Conservation (phyloP, 2,329 filamentous ascomycete species). For the Aspergillus intermedius region DNA sequence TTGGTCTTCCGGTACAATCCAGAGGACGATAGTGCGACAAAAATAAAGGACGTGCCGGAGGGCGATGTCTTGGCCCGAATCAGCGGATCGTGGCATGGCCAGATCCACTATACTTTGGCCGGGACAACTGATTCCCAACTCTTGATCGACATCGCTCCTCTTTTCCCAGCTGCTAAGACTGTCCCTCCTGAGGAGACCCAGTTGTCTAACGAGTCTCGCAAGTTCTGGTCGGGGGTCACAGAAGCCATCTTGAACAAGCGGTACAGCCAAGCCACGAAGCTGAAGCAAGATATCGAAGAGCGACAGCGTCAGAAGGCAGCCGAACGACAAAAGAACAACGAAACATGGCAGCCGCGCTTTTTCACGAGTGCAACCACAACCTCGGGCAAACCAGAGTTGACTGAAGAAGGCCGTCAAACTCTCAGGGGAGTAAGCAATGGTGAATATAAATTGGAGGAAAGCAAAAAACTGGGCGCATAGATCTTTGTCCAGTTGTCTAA, state of each 20-base stretch:
- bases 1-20: slow-evolving; percentile 88
- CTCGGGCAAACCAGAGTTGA: slow-evolving; percentile 57
- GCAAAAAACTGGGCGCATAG: slow-evolving; percentile 28
- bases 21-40: slow-evolving; percentile 70
- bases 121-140: slow-evolving; percentile 52
- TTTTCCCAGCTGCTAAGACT: slow-evolving; percentile 70
- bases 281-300: slow-evolving; percentile 91
- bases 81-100: slow-evolving; percentile 76
- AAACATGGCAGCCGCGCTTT: slow-evolving; percentile 78
- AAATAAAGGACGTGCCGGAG: slow-evolving; percentile 79
- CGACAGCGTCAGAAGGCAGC: slow-evolving; percentile 77
- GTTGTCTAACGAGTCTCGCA: slow-evolving; percentile 80
- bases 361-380: slow-evolving; percentile 62
- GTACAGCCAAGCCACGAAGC: slow-evolving; percentile 71
- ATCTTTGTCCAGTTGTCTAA: background rate
- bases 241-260: slow-evolving; percentile 77
- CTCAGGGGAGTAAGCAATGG: slow-evolving; percentile 51
- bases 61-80: slow-evolving; percentile 76
- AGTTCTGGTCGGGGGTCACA: slow-evolving; percentile 83
- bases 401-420: slow-evolving; percentile 53
- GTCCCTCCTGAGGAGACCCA: slow-evolving; percentile 72
- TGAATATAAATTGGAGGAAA: slow-evolving; percentile 44
- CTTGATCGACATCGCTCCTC: slow-evolving; percentile 81
- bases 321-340: slow-evolving; percentile 63
- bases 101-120: slow-evolving; percentile 55